A percentile compares a stretch with the other conserved stretches of the same genome.
These are phyloP conservation scores for Trichoderma cornu-damae DNA, from an alignment of 2,329 filamentous ascomycete species.

Conservation along the genomic window DNA sequence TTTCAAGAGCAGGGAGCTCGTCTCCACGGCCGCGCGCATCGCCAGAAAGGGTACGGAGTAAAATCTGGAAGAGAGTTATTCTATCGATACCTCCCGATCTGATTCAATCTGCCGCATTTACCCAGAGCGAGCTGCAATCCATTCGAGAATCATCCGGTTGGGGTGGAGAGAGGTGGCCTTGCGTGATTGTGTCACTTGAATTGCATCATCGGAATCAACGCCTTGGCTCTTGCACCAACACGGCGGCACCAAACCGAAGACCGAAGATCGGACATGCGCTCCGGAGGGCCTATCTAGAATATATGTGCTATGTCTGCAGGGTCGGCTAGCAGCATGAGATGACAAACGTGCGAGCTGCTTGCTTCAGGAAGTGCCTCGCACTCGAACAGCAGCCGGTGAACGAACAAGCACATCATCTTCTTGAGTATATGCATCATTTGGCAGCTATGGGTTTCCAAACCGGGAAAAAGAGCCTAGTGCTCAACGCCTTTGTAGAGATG, in stretches of 20 bases:
- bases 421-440: slow-evolving; percentile 3
- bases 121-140: neutral
- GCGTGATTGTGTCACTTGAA: slow-evolving; percentile 7
- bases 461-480: slow-evolving; percentile 37
- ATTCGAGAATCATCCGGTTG: slow-evolving; percentile 1
- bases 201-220: slow-evolving; percentile 13
- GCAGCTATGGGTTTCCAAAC: slow-evolving; percentile 13
- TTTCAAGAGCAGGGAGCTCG: neutral
- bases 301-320: slow-evolving; percentile 5
- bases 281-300: neutral
- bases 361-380: neutral
- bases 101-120: neutral
- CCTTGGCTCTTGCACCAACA: neutral
- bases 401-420: slow-evolving; percentile 14
- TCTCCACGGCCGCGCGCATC: neutral
- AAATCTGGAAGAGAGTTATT: slow-evolving; percentile 4
- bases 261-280: slow-evolving; percentile 12
- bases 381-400: neutral
- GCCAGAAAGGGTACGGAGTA: slow-evolving; percentile 14
- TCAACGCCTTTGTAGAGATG: slow-evolving; percentile 42
- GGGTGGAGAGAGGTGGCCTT: slow-evolving; percentile 7
- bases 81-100: neutral
- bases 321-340: neutral
- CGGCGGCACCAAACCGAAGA: neutral
- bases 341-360: neutral